phyloP scores from a whole-genome alignment of 1,284 basidiomycete genomes.

The Dichomitus squalens region DNA sequence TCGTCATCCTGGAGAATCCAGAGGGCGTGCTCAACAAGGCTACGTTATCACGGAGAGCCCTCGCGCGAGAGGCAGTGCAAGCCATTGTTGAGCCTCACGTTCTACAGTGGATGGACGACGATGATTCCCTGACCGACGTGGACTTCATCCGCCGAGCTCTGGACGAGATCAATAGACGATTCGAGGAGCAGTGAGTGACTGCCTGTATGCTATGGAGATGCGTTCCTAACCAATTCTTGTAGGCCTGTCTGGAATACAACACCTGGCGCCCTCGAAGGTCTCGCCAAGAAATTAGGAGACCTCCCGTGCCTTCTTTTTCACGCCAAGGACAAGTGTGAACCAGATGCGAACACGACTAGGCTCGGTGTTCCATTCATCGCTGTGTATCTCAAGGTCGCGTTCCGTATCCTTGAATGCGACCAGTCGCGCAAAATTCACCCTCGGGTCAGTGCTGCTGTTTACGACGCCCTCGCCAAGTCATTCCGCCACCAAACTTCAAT shows the following conservation, averaged over 20 bases:
- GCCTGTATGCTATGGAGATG: no score
- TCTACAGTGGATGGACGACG: constrained; percentile 50
- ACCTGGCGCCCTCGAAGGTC: constrained; percentile 31
- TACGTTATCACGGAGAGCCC: constrained; percentile 27
- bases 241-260: constrained; percentile 40
- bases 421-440: constrained; percentile 44
- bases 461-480: constrained; percentile 44
- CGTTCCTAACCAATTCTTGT: not conserved
- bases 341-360: constrained; percentile 17
- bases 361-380: constrained; percentile 38
- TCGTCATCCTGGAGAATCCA: not conserved
- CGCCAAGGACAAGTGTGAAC: constrained; percentile 38
- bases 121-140: constrained; percentile 37
- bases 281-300: constrained; percentile 39
- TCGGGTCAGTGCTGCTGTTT: constrained; percentile 48
- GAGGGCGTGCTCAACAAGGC: not conserved
- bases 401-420: constrained; percentile 49
- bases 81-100: constrained; percentile 43
- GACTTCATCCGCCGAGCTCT: constrained; percentile 29
- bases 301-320: constrained; percentile 49
- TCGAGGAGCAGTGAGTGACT: constrained; percentile 30
- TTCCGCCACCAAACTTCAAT: constrained; percentile 50
- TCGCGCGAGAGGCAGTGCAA: constrained; percentile 35
- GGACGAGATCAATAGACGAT: constrained; percentile 34
- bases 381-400: constrained; percentile 41